These are phyloP conservation scores for Didymella pomorum DNA, from an alignment of 2,329 filamentous ascomycete species.

Conservation along the genomic window DNA sequence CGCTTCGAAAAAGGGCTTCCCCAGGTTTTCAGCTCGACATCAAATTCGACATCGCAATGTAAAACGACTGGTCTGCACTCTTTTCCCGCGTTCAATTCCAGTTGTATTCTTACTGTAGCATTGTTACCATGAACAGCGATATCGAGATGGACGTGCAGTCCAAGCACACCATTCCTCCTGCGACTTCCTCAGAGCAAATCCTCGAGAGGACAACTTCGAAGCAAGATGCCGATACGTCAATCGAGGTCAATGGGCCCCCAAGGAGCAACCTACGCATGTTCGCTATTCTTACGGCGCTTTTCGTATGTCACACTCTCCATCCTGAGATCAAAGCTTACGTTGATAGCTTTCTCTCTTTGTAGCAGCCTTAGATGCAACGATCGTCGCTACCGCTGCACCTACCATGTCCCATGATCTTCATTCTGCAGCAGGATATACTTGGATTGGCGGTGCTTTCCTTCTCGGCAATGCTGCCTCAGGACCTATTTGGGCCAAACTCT, in stretches of 20 bases:
- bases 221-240: conserved; percentile 1
- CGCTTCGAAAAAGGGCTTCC: conserved; percentile 15
- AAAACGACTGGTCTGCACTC: not conserved
- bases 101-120: not conserved
- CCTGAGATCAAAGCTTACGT: not conserved
- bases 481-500: conserved; percentile 73
- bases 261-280: conserved; percentile 39
- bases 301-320: conserved; percentile 33
- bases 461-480: conserved; percentile 72
- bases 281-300: conserved; percentile 44
- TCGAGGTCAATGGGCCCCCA: conserved; percentile 17
- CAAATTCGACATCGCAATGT: not conserved
- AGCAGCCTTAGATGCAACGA: conserved; percentile 61
- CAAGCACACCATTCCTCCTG: not conserved
- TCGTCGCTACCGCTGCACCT: conserved; percentile 71
- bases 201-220: not conserved
- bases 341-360: conserved; percentile 52
- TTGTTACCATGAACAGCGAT: conserved; percentile 1
- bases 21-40: conserved; percentile 3
- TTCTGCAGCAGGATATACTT: conserved; percentile 75
- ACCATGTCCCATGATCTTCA: conserved; percentile 70
- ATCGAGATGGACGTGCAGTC: conserved; percentile 13
- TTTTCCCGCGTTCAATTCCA: not conserved
- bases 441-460: conserved; percentile 79
- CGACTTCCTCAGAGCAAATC: conserved; percentile 7